Percentiles rank a stretch among this genome's conserved stretches.
Evolutionary conservation across 805 yeast species (phyloP).

Genomic region (Pichia cabralensis): DNA sequence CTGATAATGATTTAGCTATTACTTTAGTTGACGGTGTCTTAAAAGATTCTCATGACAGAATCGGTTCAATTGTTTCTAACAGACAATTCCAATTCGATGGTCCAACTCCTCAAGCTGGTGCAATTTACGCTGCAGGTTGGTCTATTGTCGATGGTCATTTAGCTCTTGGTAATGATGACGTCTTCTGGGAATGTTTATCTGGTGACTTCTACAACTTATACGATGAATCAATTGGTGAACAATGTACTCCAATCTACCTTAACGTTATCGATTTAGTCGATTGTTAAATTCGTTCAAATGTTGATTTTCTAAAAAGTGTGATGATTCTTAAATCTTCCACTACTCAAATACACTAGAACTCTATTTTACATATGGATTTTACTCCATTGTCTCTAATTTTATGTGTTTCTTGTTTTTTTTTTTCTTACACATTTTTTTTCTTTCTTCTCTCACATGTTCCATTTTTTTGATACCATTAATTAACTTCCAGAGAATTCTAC

Average conservation of each 20-base stretch:
- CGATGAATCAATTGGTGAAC: constrained; percentile 37
- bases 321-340: not conserved
- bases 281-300: too few relatives aligned
- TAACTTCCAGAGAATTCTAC: too few relatives aligned
- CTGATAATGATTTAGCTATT: constrained; percentile 33
- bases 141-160: constrained; percentile 37
- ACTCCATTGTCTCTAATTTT: too few relatives aligned
- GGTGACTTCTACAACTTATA: constrained; percentile 52
- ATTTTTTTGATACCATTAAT: too few relatives aligned
- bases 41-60: constrained; percentile 38
- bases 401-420: too few relatives aligned
- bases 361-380: too few relatives aligned
- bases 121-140: constrained; percentile 45
- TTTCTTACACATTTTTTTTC: too few relatives aligned
- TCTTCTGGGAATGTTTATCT: constrained; percentile 45
- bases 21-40: constrained; percentile 32
- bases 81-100: constrained; percentile 60
- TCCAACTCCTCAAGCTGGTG: constrained; percentile 55
- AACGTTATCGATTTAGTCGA: constrained; percentile 32
- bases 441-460: too few relatives aligned
- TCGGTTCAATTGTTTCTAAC: constrained; percentile 52
- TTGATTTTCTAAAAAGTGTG: too few relatives aligned
- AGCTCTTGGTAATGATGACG: constrained; percentile 37
- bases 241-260: constrained; percentile 38
- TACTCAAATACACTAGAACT: too few relatives aligned